Base-by-base conservation (phyloP, 768 basidiomycete genomes). In the Tricholoma hemisulphureum region DNA sequence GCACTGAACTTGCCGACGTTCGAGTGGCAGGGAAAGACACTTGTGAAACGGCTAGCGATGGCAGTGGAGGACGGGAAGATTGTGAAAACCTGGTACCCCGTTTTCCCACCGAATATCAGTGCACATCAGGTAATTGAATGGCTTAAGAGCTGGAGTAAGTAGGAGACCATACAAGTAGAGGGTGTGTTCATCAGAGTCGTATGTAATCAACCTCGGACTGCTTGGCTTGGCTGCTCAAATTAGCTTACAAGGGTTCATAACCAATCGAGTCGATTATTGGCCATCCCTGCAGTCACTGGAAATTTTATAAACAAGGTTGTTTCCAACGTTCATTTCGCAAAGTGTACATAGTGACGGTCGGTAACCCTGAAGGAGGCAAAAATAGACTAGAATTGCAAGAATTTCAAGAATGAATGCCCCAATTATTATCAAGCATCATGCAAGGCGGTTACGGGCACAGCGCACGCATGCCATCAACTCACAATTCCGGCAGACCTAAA, bases 21-120 rank as follows among this genome's bases (percentile, higher is more conserved):
- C 41, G 62, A 63, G 16, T 67, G 65, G 65, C 49, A 65, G 29
- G 61, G 57, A 23, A 57, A 55, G 53, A 28, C 11, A 23, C 46
- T 67, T 45, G 60, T 63, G 13, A 67, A 63, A 57, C 52, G 65
- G 29, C 31, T 65, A 6, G 56, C 60, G 1, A 18, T 65, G 6
- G 63, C 60, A 23, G 55, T 67, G 16, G 41, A 60, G 56, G 63
- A 61, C 34, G 61, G 61, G 13, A 52, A 57, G 41, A 63, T 67
- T 31, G 58, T 63, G 21, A 56, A 62, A 45, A 60, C 56, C 10
- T 66, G 61, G 59, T 66, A 66, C 54, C 65, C 65, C 1, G 49
- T 66, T 28, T 66, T 66, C 45, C 65, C 65, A 14, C 37, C 58
- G 6, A 34, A 63, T 53, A 56, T 53, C 26, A 64, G 64, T 20